phyloP scores from a whole-genome alignment of 352 stramenopile species.

The Globisporangium irregulare region DNA sequence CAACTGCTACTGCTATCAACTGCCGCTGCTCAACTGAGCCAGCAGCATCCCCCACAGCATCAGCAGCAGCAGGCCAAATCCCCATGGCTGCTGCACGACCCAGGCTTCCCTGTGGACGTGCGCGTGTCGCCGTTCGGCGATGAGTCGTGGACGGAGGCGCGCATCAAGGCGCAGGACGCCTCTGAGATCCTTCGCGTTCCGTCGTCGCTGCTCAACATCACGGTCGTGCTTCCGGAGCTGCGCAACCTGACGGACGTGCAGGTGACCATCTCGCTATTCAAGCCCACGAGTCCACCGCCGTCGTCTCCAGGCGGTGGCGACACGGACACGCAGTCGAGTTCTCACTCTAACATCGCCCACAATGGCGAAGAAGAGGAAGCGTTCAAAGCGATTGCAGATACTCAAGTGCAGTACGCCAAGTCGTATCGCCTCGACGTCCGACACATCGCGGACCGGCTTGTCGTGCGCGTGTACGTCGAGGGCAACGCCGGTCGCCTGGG shows the following conservation, averaged over 20 bases:
- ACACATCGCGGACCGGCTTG: slow-evolving; percentile 16
- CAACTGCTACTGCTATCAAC: neutral
- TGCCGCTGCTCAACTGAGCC: neutral
- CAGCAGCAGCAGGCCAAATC: neutral
- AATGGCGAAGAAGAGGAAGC: no score
- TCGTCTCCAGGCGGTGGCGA: slow-evolving; percentile 4
- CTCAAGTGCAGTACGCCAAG: slow-evolving; percentile 18
- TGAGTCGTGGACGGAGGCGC: slow-evolving; percentile 19
- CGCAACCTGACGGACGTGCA: slow-evolving; percentile 20
- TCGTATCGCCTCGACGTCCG: slow-evolving; percentile 34
- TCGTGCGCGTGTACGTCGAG: slow-evolving; percentile 36
- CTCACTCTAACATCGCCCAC: no score
- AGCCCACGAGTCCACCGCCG: slow-evolving; percentile 17
- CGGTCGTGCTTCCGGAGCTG: slow-evolving; percentile 19
- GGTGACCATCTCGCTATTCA: slow-evolving; percentile 32
- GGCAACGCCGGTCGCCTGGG: neutral
- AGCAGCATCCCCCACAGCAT: neutral
- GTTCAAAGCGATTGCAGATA: no score
- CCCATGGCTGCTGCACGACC: slow-evolving; percentile 33
- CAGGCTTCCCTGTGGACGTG: slow-evolving; percentile 28
- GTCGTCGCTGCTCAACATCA: slow-evolving; percentile 34
- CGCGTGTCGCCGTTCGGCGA: slow-evolving; percentile 33
- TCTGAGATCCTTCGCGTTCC: slow-evolving; percentile 22
- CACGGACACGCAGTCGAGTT: slow-evolving; percentile 22
- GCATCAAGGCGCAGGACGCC: slow-evolving; percentile 1